Percentiles rank a stretch among this genome's conserved stretches.
Evolutionary conservation across 805 yeast genomes (phyloP).

Genomic region (Hanseniaspora lindneri): DNA sequence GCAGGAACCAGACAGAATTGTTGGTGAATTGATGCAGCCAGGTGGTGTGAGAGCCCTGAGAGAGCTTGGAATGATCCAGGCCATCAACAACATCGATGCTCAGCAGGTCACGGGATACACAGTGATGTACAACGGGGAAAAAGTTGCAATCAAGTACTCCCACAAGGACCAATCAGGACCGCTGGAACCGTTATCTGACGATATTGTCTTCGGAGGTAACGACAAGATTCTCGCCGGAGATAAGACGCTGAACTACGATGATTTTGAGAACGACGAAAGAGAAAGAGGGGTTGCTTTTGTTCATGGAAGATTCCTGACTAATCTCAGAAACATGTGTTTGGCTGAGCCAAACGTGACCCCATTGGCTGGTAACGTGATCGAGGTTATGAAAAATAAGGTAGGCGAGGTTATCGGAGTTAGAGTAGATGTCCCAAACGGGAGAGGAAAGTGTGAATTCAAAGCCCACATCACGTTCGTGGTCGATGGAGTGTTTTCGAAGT

Average conservation of each 20-base stretch:
- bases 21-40: constrained; percentile 95
- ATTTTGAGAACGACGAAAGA: constrained; percentile 48
- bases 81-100: constrained; percentile 44
- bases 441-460: constrained; percentile 34
- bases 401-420: constrained; percentile 66
- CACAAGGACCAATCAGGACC: constrained; percentile 40
- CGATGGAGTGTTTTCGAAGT: constrained; percentile 90
- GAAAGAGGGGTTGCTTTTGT: constrained; percentile 77
- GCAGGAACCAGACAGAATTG: constrained; percentile 87
- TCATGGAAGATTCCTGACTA: constrained; percentile 77
- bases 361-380: constrained; percentile 73
- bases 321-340: constrained; percentile 59
- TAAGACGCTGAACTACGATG: constrained; percentile 36
- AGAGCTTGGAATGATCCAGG: constrained; percentile 70
- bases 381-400: constrained; percentile 43
- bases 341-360: constrained; percentile 63
- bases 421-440: constrained; percentile 37
- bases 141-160: constrained; percentile 60
- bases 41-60: constrained; percentile 80
- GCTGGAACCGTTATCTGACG: constrained; percentile 38
- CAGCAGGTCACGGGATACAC: constrained; percentile 69
- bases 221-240: constrained; percentile 41
- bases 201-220: constrained; percentile 45
- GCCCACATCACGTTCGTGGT: constrained; percentile 65
- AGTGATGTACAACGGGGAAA: constrained; percentile 50